A percentile compares a stretch with the other conserved stretches of the same genome.
Conservation (phyloP, 441 rosid species). For the Capsella rubella region DNA sequence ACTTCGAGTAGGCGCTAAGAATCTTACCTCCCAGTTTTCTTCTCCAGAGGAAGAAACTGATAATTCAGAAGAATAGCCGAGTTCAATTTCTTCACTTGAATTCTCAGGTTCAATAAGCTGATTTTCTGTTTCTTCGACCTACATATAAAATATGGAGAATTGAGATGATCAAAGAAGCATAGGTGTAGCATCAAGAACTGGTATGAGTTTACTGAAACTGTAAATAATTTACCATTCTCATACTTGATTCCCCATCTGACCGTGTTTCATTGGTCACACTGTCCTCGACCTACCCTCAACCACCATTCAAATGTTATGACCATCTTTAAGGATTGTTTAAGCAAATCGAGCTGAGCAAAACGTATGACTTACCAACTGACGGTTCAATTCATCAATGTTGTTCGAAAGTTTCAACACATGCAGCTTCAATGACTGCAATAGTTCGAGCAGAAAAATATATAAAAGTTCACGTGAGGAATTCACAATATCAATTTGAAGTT, state of each 20-base stretch:
- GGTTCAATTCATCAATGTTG: conserved; percentile 68
- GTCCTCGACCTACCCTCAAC: conserved; percentile 62
- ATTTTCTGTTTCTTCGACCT: conserved; percentile 47
- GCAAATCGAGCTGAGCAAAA: conserved; percentile 30
- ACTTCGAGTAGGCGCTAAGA: conserved; percentile 22
- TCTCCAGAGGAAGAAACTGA: conserved; percentile 42
- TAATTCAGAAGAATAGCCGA: conserved; percentile 37
- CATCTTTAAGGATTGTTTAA: conserved; percentile 9
- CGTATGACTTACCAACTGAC: conserved; percentile 67
- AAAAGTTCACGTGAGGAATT: not conserved
- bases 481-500: conserved; percentile 2
- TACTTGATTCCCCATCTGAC: conserved; percentile 52
- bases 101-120: conserved; percentile 38
- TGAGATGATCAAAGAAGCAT: conserved; percentile 19
- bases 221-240: conserved; percentile 40
- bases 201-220: conserved; percentile 6
- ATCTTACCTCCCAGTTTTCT: conserved; percentile 52
- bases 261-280: conserved; percentile 48
- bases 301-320: conserved; percentile 28
- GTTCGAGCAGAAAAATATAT: conserved; percentile 11
- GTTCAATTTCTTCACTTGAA: conserved; percentile 46
- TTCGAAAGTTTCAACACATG: conserved; percentile 83
- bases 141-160: conserved; percentile 46
- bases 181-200: conserved; percentile 34
- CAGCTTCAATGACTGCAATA: conserved; percentile 88